Conservation (phyloP, 2,329 filamentous ascomycete genomes). For the Harringtonia aguacate region DNA sequence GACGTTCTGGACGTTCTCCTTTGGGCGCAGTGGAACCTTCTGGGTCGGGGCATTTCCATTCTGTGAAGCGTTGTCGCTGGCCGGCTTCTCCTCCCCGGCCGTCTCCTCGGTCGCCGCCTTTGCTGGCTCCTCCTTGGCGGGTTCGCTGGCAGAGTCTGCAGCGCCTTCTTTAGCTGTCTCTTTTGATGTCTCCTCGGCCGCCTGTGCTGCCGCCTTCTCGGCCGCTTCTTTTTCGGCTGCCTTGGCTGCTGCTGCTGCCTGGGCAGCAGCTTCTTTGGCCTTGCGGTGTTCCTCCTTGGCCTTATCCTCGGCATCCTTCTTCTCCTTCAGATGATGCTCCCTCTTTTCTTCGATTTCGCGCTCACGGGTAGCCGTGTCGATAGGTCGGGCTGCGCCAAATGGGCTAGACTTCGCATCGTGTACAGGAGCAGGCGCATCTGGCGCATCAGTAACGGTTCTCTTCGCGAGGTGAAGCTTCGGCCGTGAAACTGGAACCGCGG, state of each 20-base stretch:
- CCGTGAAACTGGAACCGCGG: constrained; percentile 44
- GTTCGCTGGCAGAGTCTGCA: not conserved
- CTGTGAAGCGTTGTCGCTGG: constrained; percentile 13
- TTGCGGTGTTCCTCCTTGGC: constrained; percentile 62
- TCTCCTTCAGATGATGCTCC: constrained; percentile 61
- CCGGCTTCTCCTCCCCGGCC: constrained; percentile 20
- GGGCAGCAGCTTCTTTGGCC: constrained; percentile 55
- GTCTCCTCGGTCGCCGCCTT: no score
- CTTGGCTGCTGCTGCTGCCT: constrained; percentile 26
- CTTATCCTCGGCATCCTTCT: constrained; percentile 81
- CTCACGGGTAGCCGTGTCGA: constrained; percentile 85
- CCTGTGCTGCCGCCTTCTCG: not conserved
- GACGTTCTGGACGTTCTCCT: constrained; percentile 27
- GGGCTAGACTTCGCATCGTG: constrained; percentile 76
- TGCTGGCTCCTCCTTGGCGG: no score
- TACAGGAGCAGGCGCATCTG: constrained; percentile 38
- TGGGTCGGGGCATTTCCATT: constrained; percentile 14
- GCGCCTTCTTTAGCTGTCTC: not conserved
- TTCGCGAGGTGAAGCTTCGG: constrained; percentile 84
- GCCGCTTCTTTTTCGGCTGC: constrained; percentile 11
- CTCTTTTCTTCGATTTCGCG: constrained; percentile 85
- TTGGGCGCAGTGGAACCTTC: constrained; percentile 18
- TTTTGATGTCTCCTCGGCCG: not conserved
- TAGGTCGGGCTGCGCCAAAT: constrained; percentile 87
- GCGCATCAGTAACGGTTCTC: constrained; percentile 73